Conservation (phyloP, 1,284 basidiomycete species). For the Leccinum griseonigrum region DNA sequence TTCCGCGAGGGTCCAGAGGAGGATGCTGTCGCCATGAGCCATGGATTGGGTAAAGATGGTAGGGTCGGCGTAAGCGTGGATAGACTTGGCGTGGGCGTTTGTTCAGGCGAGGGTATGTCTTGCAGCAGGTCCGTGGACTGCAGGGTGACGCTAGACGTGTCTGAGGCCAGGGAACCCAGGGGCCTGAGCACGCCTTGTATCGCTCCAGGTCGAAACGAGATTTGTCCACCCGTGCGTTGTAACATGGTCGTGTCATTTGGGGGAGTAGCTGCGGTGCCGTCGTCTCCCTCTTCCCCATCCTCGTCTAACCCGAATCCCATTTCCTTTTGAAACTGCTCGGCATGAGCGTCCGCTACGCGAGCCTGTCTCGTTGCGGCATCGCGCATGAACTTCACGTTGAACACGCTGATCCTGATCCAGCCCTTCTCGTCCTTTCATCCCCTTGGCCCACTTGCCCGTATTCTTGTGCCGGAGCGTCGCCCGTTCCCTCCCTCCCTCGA, state of each 20-base stretch:
- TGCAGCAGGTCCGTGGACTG: conserved; percentile 56
- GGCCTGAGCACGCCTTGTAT: conserved; percentile 23
- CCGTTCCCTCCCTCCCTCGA: conserved; percentile 78
- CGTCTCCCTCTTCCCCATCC: conserved; percentile 38
- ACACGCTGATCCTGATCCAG: conserved; percentile 66
- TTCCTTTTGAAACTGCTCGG: conserved; percentile 70
- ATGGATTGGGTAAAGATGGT: conserved; percentile 19
- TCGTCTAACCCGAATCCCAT: conserved; percentile 45
- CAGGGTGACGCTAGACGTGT: conserved; percentile 67
- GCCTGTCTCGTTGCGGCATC: conserved; percentile 76
- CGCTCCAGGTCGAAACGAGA: conserved; percentile 52
- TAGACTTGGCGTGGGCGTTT: conserved; percentile 25
- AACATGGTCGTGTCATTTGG: conserved; percentile 35
- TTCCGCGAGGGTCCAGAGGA: conserved; percentile 34
- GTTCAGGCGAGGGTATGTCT: conserved; percentile 18
- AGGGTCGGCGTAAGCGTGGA: conserved; percentile 14
- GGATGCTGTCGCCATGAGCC: conserved; percentile 17
- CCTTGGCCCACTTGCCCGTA: conserved; percentile 81
- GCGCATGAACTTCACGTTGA: conserved; percentile 96
- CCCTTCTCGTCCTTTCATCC: conserved; percentile 64
- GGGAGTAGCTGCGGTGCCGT: conserved; percentile 32
- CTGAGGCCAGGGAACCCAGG: conserved; percentile 51
- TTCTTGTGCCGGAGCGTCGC: conserved; percentile 81
- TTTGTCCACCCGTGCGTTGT: conserved; percentile 57
- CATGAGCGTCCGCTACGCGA: conserved; percentile 54